Conservation (phyloP, 2,329 filamentous ascomycete genomes). For the Nemania bipapillata region DNA sequence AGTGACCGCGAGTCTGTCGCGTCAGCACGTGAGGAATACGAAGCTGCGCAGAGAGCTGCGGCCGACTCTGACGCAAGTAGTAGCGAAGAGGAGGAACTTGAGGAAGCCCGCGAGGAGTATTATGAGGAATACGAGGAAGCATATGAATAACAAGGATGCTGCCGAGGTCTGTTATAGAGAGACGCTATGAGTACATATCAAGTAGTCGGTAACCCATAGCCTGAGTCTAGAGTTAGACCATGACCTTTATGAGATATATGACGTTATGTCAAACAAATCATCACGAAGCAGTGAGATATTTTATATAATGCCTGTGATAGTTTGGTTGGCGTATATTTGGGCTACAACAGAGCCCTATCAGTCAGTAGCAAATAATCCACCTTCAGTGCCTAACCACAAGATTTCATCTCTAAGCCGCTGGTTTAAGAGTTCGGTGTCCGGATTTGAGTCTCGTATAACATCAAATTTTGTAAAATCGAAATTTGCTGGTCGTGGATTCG, state of each 20-base stretch:
- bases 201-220: background rate
- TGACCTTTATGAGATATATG: background rate
- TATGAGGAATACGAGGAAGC: slow-evolving; percentile 60
- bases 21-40: slow-evolving; percentile 55
- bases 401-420: too few relatives aligned
- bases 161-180: background rate
- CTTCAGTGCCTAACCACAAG: too few relatives aligned
- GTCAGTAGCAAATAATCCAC: too few relatives aligned
- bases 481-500: too few relatives aligned
- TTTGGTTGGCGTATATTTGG: too few relatives aligned
- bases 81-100: slow-evolving; percentile 63
- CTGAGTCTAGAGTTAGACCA: background rate
- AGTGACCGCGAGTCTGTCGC: slow-evolving; percentile 55
- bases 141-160: slow-evolving; percentile 54
- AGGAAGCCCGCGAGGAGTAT: slow-evolving; percentile 64
- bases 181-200: too few relatives aligned
- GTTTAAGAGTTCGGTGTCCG: too few relatives aligned
- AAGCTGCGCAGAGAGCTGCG: slow-evolving; percentile 56
- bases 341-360: too few relatives aligned
- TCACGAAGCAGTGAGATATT: background rate
- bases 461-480: too few relatives aligned
- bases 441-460: too few relatives aligned
- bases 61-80: slow-evolving; percentile 60
- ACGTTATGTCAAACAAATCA: background rate
- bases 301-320: background rate